Percentiles rank a stretch among this genome's conserved stretches.
Conservation (phyloP, 257 asterid species). For the Echites panduratus region DNA sequence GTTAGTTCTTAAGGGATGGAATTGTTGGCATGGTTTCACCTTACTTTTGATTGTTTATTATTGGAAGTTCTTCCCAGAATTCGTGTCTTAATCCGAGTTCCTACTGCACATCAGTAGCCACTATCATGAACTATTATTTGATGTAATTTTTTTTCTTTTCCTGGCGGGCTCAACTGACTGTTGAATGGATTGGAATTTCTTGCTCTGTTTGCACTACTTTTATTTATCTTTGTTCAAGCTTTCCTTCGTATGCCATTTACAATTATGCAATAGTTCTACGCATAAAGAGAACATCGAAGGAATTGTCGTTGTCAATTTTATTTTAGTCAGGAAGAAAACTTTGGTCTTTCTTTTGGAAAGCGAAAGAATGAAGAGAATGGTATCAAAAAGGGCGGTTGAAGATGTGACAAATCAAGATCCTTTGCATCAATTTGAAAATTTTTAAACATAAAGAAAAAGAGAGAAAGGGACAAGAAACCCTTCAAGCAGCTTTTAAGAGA, state of each 20-base stretch:
- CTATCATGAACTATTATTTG: neutral
- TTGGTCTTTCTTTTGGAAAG: neutral
- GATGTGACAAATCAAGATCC: too few species aligned
- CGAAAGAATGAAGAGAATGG: too few species aligned
- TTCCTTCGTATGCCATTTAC: neutral
- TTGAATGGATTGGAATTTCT: too few species aligned
- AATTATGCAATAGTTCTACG: too few species aligned
- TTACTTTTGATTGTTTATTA: neutral
- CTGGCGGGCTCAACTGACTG: neutral
- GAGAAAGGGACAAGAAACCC: too few species aligned
- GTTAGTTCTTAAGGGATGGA: neutral
- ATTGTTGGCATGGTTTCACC: neutral
- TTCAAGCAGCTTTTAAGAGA: neutral
- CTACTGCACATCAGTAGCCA: neutral
- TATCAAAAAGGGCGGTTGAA: rapidly evolving
- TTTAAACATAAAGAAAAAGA: too few species aligned
- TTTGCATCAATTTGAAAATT: too few species aligned
- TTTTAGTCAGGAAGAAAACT: too few species aligned
- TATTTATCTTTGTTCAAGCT: too few species aligned
- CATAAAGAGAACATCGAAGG: too few species aligned
- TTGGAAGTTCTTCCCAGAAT: neutral
- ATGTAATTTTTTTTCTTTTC: neutral
- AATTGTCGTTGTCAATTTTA: too few species aligned
- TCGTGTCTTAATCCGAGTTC: neutral
- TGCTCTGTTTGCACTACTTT: too few species aligned